These are phyloP conservation scores for Ophiosphaerella narmari DNA, from an alignment of 2,329 filamentous ascomycete species.

Conservation along the genomic window DNA sequence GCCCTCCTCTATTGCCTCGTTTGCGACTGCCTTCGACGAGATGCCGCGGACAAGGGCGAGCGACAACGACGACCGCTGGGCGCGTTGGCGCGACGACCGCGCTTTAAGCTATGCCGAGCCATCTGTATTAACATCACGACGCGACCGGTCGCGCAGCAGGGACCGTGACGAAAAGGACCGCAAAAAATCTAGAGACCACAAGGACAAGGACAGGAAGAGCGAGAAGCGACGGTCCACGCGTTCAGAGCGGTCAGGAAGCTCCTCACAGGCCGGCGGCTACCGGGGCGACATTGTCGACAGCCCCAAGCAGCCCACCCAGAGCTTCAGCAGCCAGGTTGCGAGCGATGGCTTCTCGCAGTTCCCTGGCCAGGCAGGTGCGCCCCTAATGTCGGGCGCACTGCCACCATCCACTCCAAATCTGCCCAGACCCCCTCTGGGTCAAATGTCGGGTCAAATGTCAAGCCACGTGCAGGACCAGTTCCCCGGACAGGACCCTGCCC, in stretches of 20 bases:
- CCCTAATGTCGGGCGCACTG: slow-evolving; percentile 42
- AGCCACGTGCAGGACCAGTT: slow-evolving; percentile 62
- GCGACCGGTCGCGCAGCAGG: slow-evolving; percentile 34
- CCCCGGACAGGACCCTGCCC: slow-evolving; percentile 59
- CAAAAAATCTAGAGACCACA: slow-evolving; percentile 29
- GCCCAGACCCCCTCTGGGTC: neutral
- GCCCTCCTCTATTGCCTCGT: slow-evolving; percentile 44
- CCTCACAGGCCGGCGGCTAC: slow-evolving; percentile 35
- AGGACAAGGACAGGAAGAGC: slow-evolving; percentile 29
- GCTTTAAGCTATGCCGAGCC: slow-evolving; percentile 38
- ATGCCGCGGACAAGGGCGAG: slow-evolving; percentile 32
- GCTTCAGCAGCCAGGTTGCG: slow-evolving; percentile 37
- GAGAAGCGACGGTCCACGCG: slow-evolving; percentile 38
- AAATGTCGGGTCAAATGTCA: slow-evolving; percentile 47
- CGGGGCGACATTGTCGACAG: slow-evolving; percentile 39
- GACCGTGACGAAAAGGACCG: slow-evolving; percentile 40
- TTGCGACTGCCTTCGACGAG: slow-evolving; percentile 46
- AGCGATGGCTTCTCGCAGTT: slow-evolving; percentile 41
- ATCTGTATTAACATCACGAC: slow-evolving; percentile 29
- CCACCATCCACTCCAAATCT: slow-evolving; percentile 28
- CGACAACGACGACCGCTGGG: slow-evolving; percentile 35
- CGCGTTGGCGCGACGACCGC: slow-evolving; percentile 33
- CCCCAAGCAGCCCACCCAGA: slow-evolving; percentile 25
- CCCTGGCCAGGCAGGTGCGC: slow-evolving; percentile 39
- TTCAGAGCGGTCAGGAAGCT: slow-evolving; percentile 33